Conservation (phyloP, 768 basidiomycete genomes). For the Polyporus arcularius region DNA sequence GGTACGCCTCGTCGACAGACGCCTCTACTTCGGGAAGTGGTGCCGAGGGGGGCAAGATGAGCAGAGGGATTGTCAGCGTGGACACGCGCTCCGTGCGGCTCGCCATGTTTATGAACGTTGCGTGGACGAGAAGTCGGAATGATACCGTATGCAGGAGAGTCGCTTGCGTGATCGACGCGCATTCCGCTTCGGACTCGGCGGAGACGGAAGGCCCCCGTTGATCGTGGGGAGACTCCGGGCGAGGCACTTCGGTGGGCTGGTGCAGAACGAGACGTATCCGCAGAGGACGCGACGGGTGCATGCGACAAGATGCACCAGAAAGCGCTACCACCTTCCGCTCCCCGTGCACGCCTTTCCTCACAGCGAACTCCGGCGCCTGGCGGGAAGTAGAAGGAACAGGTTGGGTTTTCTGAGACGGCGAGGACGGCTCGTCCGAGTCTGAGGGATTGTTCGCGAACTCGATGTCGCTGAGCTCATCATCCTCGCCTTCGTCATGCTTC, state of each 20-base stretch:
- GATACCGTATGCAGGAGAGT: conserved; percentile 83
- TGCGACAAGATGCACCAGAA: conserved; percentile 90
- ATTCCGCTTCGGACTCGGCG: conserved; percentile 61
- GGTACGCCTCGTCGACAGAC: conserved; percentile 73
- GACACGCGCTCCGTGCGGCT: conserved; percentile 68
- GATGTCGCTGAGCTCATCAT: conserved; percentile 10
- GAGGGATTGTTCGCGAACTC: conserved; percentile 26
- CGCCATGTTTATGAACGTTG: conserved; percentile 76
- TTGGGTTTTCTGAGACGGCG: conserved; percentile 23
- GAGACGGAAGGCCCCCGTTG: conserved; percentile 29
- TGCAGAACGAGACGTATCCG: conserved; percentile 83
- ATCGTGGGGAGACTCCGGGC: not conserved
- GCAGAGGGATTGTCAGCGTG: conserved; percentile 66
- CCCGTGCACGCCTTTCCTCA: conserved; percentile 31
- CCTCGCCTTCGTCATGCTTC: conserved; percentile 28
- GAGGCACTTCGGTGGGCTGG: conserved; percentile 19
- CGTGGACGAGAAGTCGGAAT: conserved; percentile 72
- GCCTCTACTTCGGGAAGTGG: conserved; percentile 79
- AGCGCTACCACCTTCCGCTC: conserved; percentile 63
- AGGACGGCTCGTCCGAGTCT: conserved; percentile 35
- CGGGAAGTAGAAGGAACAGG: conserved; percentile 28
- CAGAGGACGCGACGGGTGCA: conserved; percentile 75
- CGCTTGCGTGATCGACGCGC: conserved; percentile 74
- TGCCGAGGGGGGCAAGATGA: conserved; percentile 72
- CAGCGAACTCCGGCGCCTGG: conserved; percentile 15